Conservation (phyloP, 352 stramenopile species). For the Pilasporangium apinafurcum region DNA sequence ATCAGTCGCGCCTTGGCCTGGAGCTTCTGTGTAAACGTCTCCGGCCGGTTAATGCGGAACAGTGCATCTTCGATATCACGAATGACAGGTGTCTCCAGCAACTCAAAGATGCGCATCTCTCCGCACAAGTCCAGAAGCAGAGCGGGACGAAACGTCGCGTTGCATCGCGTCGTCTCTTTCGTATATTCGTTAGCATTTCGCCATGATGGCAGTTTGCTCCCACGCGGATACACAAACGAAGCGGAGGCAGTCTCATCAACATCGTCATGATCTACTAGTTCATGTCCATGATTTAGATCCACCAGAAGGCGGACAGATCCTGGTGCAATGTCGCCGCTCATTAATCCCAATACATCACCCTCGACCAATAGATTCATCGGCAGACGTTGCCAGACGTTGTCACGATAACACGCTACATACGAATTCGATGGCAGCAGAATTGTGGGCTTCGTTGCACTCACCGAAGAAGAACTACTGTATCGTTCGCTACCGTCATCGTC, state of each 20-base stretch:
- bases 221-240: constrained; percentile 43
- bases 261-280: not conserved
- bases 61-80: constrained; percentile 76
- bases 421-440: constrained; percentile 73
- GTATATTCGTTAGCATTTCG: constrained; percentile 15
- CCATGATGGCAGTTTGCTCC: constrained; percentile 56
- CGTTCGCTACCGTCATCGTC: constrained; percentile 1
- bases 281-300: constrained; percentile 3
- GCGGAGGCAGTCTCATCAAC: too few relatives aligned
- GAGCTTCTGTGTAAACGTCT: constrained; percentile 76
- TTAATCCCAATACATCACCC: constrained; percentile 73
- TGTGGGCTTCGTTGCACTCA: constrained; percentile 20
- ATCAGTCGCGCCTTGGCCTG: constrained; percentile 45
- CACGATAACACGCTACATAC: constrained; percentile 73
- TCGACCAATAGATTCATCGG: constrained; percentile 83
- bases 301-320: constrained; percentile 44
- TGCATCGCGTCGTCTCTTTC: constrained; percentile 52
- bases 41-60: constrained; percentile 59
- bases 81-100: constrained; percentile 79
- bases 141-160: constrained; percentile 70
- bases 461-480: constrained; percentile 15
- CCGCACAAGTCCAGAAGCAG: constrained; percentile 75
- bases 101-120: constrained; percentile 83
- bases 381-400: constrained; percentile 73
- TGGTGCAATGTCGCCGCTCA: constrained; percentile 76